phyloP scores from a whole-genome alignment of 768 basidiomycete species.

The Suillus discolor region DNA sequence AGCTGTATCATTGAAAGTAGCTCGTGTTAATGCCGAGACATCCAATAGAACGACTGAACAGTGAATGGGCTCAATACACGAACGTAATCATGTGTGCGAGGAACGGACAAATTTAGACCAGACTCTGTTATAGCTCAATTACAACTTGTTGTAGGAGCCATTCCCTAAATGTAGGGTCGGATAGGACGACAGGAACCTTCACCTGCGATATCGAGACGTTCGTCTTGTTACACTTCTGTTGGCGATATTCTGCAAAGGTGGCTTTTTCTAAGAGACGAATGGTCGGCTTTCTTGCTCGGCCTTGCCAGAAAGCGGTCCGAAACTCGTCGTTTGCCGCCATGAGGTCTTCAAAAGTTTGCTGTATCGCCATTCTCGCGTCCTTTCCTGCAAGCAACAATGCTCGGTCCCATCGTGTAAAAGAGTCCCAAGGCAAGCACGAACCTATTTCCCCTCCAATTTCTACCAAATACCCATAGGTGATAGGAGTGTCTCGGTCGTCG shows the following conservation, averaged over 20 bases:
- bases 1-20: not conserved
- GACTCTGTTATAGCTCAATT: slow-evolving; percentile 4
- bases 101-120: not conserved
- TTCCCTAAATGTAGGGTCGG: slow-evolving; percentile 2
- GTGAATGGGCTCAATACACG: not conserved
- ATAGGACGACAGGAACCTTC: slow-evolving; percentile 14
- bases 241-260: slow-evolving; percentile 13
- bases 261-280: slow-evolving; percentile 13
- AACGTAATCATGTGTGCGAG: not conserved
- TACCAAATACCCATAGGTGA: slow-evolving; percentile 8
- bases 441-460: slow-evolving; percentile 6
- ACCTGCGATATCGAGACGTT: slow-evolving; percentile 6
- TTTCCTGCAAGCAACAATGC: not conserved
- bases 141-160: slow-evolving; percentile 12
- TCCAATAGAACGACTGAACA: not conserved
- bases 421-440: not conserved
- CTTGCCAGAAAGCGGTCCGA: not conserved
- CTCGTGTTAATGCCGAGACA: not conserved
- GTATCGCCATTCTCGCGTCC: not conserved
- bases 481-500: slow-evolving; percentile 1
- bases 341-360: not conserved
- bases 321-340: not conserved
- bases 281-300: slow-evolving; percentile 8
- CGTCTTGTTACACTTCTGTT: slow-evolving; percentile 6
- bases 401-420: not conserved